Conservation (phyloP, 2,329 filamentous ascomycete genomes). For the Epichloe aotearoae region DNA sequence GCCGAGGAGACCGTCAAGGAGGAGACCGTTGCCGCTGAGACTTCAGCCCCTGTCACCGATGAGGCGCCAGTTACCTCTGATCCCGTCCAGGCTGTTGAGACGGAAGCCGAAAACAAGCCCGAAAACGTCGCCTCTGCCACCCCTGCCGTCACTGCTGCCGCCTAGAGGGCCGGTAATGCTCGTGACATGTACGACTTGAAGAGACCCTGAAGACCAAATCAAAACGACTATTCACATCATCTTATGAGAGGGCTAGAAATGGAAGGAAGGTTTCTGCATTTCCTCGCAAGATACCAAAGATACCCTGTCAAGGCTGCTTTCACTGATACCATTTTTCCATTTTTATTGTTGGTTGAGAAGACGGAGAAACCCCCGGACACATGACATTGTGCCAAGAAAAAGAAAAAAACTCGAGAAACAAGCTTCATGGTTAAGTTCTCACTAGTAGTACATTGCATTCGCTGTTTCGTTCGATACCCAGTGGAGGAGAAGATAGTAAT, state of each 20-base stretch:
- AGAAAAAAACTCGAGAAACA: neutral
- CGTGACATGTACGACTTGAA: conserved; percentile 15
- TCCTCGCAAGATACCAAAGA: conserved; percentile 36
- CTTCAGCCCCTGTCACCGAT: conserved; percentile 15
- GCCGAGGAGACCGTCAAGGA: conserved; percentile 21
- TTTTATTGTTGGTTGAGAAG: conserved; percentile 13
- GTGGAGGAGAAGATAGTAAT: conserved; percentile 26
- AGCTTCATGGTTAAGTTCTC: conserved; percentile 8
- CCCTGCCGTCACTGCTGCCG: conserved; percentile 37
- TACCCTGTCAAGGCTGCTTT: conserved; percentile 41
- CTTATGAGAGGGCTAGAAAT: conserved; percentile 31
- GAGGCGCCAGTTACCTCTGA: conserved; percentile 14
- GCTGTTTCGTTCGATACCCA: conserved; percentile 27
- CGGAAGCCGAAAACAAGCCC: conserved; percentile 28
- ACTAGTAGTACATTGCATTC: conserved; percentile 16
- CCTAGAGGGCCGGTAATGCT: conserved; percentile 25
- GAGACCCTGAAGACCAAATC: conserved; percentile 9
- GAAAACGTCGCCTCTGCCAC: conserved; percentile 27
- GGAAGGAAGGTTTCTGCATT: conserved; percentile 40
- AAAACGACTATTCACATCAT: conserved; percentile 13
- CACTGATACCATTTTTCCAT: conserved; percentile 27
- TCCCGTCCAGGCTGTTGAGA: conserved; percentile 13
- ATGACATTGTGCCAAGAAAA: conserved; percentile 11
- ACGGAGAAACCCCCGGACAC: conserved; percentile 10
- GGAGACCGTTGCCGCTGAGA: conserved; percentile 17